Conservation (phyloP, 805 yeast genomes). For the Nakazawaea molendinolei region DNA sequence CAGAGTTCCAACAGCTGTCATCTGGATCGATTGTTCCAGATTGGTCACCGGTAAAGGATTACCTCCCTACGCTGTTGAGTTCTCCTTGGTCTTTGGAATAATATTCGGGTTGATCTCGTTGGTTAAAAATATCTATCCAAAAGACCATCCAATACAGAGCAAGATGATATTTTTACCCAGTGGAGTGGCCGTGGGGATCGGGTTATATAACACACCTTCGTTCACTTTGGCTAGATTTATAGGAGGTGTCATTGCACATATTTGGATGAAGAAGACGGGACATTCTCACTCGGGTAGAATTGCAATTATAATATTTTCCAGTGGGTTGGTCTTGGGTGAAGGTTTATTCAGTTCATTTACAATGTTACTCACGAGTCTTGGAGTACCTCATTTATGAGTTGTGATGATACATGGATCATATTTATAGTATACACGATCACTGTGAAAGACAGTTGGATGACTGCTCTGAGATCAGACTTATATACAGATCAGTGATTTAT, state of each 20-base stretch:
- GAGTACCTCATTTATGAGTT: slow-evolving; percentile 49
- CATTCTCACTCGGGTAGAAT: slow-evolving; percentile 45
- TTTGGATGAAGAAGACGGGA: slow-evolving; percentile 40
- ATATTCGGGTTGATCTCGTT: slow-evolving; percentile 67
- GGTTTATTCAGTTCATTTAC: slow-evolving; percentile 81
- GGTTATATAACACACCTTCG: slow-evolving; percentile 89
- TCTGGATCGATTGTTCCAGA: slow-evolving; percentile 95
- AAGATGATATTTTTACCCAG: slow-evolving; percentile 65
- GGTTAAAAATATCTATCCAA: slow-evolving; percentile 48
- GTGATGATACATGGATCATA: no score
- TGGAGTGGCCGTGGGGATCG: slow-evolving; percentile 97
- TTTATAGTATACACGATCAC: no score
- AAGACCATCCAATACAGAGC: slow-evolving; percentile 30
- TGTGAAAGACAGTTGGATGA: no score
- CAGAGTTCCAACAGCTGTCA: slow-evolving; percentile 89
- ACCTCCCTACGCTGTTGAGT: slow-evolving; percentile 68
- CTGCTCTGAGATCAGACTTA: no score
- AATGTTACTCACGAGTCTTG: slow-evolving; percentile 67
- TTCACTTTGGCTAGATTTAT: slow-evolving; percentile 89
- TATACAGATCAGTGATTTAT: no score
- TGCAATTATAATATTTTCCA: slow-evolving; percentile 76
- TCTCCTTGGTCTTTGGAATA: slow-evolving; percentile 55
- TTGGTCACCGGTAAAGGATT: slow-evolving; percentile 86
- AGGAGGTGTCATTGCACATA: slow-evolving; percentile 70
- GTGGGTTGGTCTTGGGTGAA: slow-evolving; percentile 91